A percentile compares a stretch with the other conserved stretches of the same genome.
Evolutionary conservation across 495 filamentous ascomycete species (phyloP).

Genomic region (Lophiotrema nucula): DNA sequence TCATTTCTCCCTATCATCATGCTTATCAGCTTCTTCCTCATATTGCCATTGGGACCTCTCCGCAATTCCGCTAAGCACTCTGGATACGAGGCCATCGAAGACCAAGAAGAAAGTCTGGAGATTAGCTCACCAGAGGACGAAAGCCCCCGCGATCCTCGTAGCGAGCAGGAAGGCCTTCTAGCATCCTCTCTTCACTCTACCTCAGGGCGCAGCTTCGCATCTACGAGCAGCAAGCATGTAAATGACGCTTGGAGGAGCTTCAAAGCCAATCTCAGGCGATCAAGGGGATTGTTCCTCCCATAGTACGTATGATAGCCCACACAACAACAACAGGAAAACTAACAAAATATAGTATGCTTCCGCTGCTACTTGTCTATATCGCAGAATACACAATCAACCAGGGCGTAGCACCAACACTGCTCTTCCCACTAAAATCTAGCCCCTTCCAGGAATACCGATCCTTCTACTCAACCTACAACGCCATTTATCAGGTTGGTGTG

Average conservation of each 20-base stretch:
- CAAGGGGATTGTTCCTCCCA: slow-evolving; percentile 60
- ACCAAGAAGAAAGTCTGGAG: slow-evolving; percentile 43
- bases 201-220: slow-evolving; percentile 23
- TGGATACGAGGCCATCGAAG: slow-evolving; percentile 44
- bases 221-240: neutral
- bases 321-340: neutral
- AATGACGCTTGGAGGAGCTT: slow-evolving; percentile 41
- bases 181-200: slow-evolving; percentile 35
- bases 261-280: slow-evolving; percentile 51
- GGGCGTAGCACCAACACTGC: slow-evolving; percentile 81
- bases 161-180: slow-evolving; percentile 46
- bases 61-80: slow-evolving; percentile 46
- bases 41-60: slow-evolving; percentile 68
- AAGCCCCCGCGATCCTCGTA: neutral
- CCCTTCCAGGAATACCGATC: slow-evolving; percentile 79
- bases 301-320: slow-evolving; percentile 51
- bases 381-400: slow-evolving; percentile 97
- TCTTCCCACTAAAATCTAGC: slow-evolving; percentile 73
- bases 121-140: slow-evolving; percentile 37
- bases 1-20: slow-evolving; percentile 78
- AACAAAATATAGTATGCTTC: slow-evolving; percentile 70
- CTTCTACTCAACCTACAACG: slow-evolving; percentile 91
- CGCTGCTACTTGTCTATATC: slow-evolving; percentile 86
- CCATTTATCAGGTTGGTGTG: slow-evolving; percentile 90
- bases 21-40: slow-evolving; percentile 77